A percentile compares a stretch with the other conserved stretches of the same genome.
Evolutionary conservation across 192 early-diverging fungal genomes (phyloP).

Genomic region (Backusella tarrabulga): DNA sequence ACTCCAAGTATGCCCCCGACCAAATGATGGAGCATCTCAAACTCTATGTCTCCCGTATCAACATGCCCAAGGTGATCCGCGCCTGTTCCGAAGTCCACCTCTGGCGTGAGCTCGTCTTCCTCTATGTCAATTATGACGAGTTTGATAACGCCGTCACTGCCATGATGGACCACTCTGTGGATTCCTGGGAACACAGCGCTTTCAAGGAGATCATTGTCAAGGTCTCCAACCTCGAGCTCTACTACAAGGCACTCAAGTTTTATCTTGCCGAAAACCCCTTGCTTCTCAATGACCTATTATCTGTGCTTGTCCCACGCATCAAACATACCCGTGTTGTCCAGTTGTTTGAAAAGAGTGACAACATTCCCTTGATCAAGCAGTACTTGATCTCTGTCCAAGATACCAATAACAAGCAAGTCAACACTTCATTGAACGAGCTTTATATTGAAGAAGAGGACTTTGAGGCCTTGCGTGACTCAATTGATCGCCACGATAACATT

Average conservation of each 20-base stretch:
- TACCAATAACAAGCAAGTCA: constrained; percentile 93
- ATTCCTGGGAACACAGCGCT: constrained; percentile 94
- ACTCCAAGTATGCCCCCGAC: constrained; percentile 94
- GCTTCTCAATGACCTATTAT: constrained; percentile 88
- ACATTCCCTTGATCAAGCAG: constrained; percentile 94
- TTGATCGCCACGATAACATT: constrained; percentile 95
- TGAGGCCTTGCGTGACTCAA: constrained; percentile 88
- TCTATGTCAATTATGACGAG: constrained; percentile 99
- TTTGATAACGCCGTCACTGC: constrained; percentile 96
- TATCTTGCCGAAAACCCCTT: constrained; percentile 97
- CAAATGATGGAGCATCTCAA: constrained; percentile 97
- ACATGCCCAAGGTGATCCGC: constrained; percentile 98
- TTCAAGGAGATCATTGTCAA: constrained; percentile 99
- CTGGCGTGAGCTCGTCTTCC: constrained; percentile 97
- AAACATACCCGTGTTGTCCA: constrained; percentile 97
- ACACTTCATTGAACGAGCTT: constrained; percentile 93
- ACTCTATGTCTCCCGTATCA: constrained; percentile 96
- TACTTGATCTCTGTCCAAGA: constrained; percentile 95
- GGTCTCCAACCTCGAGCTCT: constrained; percentile 96
- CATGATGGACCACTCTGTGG: constrained; percentile 93
- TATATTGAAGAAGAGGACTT: constrained; percentile 99
- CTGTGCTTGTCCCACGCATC: constrained; percentile 83
- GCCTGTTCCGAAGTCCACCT: constrained; percentile 91
- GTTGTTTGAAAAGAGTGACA: constrained; percentile 98
- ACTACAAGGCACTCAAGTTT: constrained; percentile 96